Conservation (phyloP, 1,284 basidiomycete species). For the Puccinia brachypodii region DNA sequence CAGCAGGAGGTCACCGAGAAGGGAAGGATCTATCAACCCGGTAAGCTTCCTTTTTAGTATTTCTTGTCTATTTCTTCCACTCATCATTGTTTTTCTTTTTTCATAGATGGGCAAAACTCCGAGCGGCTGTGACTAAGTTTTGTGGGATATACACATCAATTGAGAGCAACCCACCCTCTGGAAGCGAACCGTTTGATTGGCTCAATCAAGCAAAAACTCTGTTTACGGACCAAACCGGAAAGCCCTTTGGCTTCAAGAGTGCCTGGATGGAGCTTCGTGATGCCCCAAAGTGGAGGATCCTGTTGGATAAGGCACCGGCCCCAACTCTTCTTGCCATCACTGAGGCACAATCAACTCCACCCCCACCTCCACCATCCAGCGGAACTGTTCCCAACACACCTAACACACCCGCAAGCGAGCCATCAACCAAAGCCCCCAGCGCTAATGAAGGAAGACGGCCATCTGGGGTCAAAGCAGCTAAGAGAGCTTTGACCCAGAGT, state of each 20-base stretch:
- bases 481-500: not conserved
- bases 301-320: not conserved
- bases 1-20: not conserved
- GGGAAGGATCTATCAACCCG: not conserved
- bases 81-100: not conserved
- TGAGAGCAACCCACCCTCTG: not conserved
- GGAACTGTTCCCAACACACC: too few species aligned
- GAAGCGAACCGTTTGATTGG: not conserved
- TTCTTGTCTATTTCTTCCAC: not conserved
- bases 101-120: not conserved
- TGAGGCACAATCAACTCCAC: not conserved
- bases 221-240: not conserved
- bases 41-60: not conserved
- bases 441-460: not conserved
- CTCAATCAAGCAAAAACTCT: not conserved
- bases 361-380: not conserved
- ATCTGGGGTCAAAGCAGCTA: not conserved
- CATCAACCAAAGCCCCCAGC: not conserved
- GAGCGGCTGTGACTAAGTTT: not conserved
- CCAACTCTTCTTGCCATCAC: not conserved
- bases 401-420: not conserved
- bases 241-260: not conserved
- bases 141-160: not conserved
- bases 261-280: not conserved
- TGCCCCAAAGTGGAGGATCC: constrained; percentile 7